Percentiles rank a stretch among this genome's conserved stretches.
phyloP scores from a whole-genome alignment of 1,139 yeast species.

The Kurtzmaniella quercitrusa region DNA sequence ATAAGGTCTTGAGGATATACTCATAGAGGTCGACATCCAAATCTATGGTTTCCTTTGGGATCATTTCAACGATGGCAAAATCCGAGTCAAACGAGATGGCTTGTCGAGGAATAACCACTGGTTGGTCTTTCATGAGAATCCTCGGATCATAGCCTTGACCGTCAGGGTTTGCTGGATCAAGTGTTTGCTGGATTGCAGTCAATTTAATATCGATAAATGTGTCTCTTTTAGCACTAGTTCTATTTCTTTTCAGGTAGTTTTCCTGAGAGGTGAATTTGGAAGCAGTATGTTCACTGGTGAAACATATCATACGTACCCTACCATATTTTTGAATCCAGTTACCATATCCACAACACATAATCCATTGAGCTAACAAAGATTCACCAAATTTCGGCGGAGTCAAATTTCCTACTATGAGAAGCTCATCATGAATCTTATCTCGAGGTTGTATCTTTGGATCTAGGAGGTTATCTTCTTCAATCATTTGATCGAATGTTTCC shows the following conservation, averaged over 20 bases:
- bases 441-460: slow-evolving; percentile 37
- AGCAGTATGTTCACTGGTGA: slow-evolving; percentile 59
- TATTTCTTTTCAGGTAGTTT: slow-evolving; percentile 43
- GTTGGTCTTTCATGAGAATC: slow-evolving; percentile 34
- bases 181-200: slow-evolving; percentile 40
- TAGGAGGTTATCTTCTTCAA: slow-evolving; percentile 37
- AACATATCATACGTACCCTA: slow-evolving; percentile 62
- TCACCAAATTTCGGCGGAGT: slow-evolving; percentile 53
- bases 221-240: slow-evolving; percentile 59
- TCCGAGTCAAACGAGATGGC: slow-evolving; percentile 23
- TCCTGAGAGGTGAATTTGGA: slow-evolving; percentile 54
- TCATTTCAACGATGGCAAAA: slow-evolving; percentile 52
- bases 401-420: slow-evolving; percentile 64
- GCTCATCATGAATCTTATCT: slow-evolving; percentile 52
- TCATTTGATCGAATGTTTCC: slow-evolving; percentile 49
- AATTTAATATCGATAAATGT: slow-evolving; percentile 51
- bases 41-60: slow-evolving; percentile 46
- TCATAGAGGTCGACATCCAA: slow-evolving; percentile 59
- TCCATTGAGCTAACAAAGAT: slow-evolving; percentile 71
- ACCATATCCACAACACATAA: slow-evolving; percentile 60
- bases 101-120: slow-evolving; percentile 23
- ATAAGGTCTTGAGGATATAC: slow-evolving; percentile 60
- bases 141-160: slow-evolving; percentile 37
- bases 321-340: slow-evolving; percentile 81
- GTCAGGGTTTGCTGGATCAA: slow-evolving; percentile 17